A percentile compares a stretch with the other conserved stretches of the same genome.
These are phyloP conservation scores for Passiflora organensis DNA, from an alignment of 345 rosid species.

Conservation along the genomic window DNA sequence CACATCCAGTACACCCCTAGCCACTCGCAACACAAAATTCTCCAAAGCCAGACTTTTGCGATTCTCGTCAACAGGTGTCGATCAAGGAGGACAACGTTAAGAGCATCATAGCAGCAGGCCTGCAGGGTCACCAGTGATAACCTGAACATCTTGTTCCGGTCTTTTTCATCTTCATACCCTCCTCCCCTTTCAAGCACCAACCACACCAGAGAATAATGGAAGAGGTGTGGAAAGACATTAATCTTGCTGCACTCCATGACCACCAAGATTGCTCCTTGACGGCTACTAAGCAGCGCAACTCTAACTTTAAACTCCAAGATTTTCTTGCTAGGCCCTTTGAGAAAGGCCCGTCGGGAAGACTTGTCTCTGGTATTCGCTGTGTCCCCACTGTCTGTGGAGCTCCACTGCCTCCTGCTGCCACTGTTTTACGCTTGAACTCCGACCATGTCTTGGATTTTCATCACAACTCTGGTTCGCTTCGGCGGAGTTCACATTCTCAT, in stretches of 20 bases:
- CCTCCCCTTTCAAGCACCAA: no score
- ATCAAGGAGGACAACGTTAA: no score
- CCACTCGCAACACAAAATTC: no score
- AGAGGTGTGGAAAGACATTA: slow-evolving; percentile 48
- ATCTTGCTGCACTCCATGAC: slow-evolving; percentile 18
- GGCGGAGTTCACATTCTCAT: neutral
- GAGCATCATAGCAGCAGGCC: no score
- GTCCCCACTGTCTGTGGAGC: neutral
- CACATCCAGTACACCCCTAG: no score
- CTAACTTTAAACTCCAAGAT: slow-evolving; percentile 27
- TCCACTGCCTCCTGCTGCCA: slow-evolving; percentile 7
- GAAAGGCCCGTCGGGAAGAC: slow-evolving; percentile 11
- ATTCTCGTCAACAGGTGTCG: no score
- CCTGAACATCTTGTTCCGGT: no score
- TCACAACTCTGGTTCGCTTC: neutral
- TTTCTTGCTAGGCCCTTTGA: slow-evolving; percentile 21
- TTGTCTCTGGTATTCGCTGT: neutral
- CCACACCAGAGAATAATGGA: slow-evolving; percentile 42
- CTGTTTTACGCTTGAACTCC: slow-evolving; percentile 27
- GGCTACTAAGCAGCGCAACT: neutral
- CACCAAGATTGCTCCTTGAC: no score
- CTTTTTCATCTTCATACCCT: no score
- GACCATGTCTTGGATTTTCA: slow-evolving; percentile 17
- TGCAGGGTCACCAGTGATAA: no score
- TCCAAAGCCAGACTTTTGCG: no score